phyloP scores from a whole-genome alignment of 2,329 filamentous ascomycete genomes.

The Talaromyces marneffei region DNA sequence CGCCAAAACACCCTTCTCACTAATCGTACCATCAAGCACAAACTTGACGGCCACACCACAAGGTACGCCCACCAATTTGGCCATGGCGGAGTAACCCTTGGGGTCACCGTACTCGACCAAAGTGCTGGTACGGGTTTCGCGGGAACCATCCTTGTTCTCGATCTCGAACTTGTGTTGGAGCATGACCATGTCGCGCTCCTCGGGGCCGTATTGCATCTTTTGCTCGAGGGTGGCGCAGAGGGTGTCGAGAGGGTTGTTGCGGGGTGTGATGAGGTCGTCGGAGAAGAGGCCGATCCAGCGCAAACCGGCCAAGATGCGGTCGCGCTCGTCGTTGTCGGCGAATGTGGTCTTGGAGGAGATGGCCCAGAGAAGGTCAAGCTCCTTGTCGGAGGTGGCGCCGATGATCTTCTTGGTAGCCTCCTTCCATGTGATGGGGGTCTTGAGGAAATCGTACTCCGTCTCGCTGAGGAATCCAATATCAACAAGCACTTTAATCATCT shows the following conservation, averaged over 20 bases:
- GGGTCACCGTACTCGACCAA: constrained; percentile 17
- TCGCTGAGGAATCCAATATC: constrained; percentile 86
- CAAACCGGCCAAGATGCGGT: constrained; percentile 64
- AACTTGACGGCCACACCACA: constrained; percentile 66
- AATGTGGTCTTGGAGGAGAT: constrained; percentile 73
- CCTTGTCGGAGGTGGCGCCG: constrained; percentile 58
- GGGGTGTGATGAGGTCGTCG: constrained; percentile 61
- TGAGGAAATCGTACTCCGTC: constrained; percentile 58
- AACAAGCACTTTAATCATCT: constrained; percentile 81
- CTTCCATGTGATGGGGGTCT: constrained; percentile 68
- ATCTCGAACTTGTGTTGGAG: constrained; percentile 52
- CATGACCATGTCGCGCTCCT: constrained; percentile 78
- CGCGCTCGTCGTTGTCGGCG: constrained; percentile 59
- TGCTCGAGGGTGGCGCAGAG: constrained; percentile 81
- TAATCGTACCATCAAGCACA: constrained; percentile 69
- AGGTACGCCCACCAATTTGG: constrained; percentile 16
- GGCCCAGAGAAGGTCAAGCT: constrained; percentile 65
- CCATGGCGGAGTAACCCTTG: constrained; percentile 17
- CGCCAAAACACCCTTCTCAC: constrained; percentile 67
- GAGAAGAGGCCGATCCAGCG: constrained; percentile 66
- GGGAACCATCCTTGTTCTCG: constrained; percentile 15
- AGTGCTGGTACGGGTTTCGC: constrained; percentile 16
- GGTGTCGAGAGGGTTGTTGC: constrained; percentile 80
- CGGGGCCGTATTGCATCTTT: constrained; percentile 83
- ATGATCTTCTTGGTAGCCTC: constrained; percentile 76